Evolutionary conservation across 2,329 filamentous ascomycete species (phyloP).

Genomic region (Fusarium penzigii): DNA sequence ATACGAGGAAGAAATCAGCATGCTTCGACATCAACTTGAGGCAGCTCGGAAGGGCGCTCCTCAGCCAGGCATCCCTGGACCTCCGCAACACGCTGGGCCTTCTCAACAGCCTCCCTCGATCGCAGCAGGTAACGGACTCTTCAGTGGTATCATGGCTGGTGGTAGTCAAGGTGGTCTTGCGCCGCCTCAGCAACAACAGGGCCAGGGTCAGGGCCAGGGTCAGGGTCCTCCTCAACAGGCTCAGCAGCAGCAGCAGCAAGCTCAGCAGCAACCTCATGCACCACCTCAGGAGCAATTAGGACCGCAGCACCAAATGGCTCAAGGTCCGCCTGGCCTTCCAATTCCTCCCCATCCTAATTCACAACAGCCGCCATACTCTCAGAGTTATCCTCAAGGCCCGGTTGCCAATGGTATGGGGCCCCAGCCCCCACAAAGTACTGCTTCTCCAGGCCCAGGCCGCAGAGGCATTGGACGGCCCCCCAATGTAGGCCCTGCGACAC

Average conservation of each 20-base stretch:
- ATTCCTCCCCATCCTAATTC: conserved; percentile 61
- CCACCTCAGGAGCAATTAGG: conserved; percentile 66
- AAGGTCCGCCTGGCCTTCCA: conserved; percentile 69
- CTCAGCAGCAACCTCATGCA: conserved; percentile 48
- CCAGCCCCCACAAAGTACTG: conserved; percentile 80
- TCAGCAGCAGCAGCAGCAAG: conserved; percentile 46
- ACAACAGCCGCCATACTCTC: conserved; percentile 72
- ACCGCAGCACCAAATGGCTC: conserved; percentile 61
- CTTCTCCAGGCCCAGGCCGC: conserved; percentile 83
- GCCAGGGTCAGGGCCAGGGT: conserved; percentile 57
- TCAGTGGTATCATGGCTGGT: conserved; percentile 94
- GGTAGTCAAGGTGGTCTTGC: conserved; percentile 81
- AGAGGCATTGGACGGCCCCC: conserved; percentile 68
- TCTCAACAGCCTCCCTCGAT: conserved; percentile 86
- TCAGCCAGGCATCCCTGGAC: conserved; percentile 62
- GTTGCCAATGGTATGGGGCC: conserved; percentile 72
- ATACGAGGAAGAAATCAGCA: conserved; percentile 88
- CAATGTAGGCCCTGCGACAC: conserved; percentile 74
- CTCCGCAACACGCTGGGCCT: conserved; percentile 74
- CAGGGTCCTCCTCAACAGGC: conserved; percentile 52
- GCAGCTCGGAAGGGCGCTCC: conserved; percentile 66
- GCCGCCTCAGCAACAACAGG: conserved; percentile 72
- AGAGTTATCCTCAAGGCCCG: conserved; percentile 62
- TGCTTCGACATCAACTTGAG: conserved; percentile 84
- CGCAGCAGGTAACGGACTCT: conserved; percentile 87